These are phyloP conservation scores for Recurvomyces mirabilis DNA, from an alignment of 495 filamentous ascomycete genomes.

Conservation along the genomic window DNA sequence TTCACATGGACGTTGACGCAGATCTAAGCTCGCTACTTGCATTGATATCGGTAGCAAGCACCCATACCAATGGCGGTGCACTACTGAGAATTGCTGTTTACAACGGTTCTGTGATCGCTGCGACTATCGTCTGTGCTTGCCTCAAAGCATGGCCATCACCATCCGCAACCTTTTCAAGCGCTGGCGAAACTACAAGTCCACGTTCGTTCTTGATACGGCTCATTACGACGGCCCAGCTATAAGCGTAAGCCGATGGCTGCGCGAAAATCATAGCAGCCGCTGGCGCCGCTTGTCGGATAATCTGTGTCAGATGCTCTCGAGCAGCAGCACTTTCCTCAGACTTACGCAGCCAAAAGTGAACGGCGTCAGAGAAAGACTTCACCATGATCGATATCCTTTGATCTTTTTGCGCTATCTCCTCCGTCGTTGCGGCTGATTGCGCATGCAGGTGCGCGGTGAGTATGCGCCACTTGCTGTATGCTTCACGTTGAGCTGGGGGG, in stretches of 20 bases:
- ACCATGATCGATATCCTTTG: no score
- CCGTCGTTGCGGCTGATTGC: no score
- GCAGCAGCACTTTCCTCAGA: neutral
- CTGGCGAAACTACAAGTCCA: neutral
- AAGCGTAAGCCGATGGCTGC: slow-evolving; percentile 1
- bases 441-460: no score
- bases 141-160: neutral
- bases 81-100: neutral
- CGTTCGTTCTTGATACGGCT: neutral
- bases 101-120: neutral
- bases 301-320: neutral
- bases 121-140: neutral
- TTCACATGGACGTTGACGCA: no score
- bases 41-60: neutral
- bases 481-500: no score
- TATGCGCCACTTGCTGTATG: no score
- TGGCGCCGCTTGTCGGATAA: neutral
- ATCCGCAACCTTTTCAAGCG: neutral
- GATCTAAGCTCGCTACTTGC: no score
- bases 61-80: neutral
- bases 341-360: no score
- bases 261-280: neutral
- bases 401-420: no score
- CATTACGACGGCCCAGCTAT: neutral
- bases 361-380: no score